phyloP scores from a whole-genome alignment of 805 yeast genomes.

The Nakazawaea anatomiae region DNA sequence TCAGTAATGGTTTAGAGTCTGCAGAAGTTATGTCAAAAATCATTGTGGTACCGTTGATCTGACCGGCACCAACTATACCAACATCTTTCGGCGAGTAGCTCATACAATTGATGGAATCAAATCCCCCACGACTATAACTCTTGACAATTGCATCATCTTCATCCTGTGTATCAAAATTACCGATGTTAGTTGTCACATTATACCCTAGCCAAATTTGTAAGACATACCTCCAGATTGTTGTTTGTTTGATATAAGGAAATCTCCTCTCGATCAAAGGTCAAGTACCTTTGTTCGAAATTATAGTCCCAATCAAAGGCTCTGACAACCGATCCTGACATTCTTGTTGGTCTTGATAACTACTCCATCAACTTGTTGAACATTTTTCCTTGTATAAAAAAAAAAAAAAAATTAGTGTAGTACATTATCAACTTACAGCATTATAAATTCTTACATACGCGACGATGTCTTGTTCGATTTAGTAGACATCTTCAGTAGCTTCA shows the following conservation, averaged over 20 bases:
- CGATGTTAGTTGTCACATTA: neutral
- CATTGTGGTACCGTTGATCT: conserved; percentile 59
- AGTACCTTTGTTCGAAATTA: conserved; percentile 49
- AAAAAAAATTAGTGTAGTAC: neutral
- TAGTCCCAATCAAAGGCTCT: conserved; percentile 56
- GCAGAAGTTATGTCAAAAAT: conserved; percentile 51
- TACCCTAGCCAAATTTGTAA: neutral
- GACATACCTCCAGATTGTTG: conserved; percentile 21
- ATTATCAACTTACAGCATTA: no score
- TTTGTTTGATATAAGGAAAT: conserved; percentile 59
- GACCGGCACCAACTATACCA: conserved; percentile 72
- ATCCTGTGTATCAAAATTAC: conserved; percentile 11
- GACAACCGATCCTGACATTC: conserved; percentile 55
- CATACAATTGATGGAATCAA: conserved; percentile 61
- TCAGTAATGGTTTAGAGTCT: conserved; percentile 28
- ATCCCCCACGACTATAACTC: conserved; percentile 51
- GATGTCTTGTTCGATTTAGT: neutral
- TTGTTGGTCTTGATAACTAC: neutral
- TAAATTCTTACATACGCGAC: no score
- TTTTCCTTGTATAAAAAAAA: neutral
- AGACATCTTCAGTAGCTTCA: conserved; percentile 1
- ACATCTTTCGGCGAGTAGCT: conserved; percentile 49
- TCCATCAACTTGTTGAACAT: neutral
- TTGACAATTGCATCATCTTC: conserved; percentile 49
- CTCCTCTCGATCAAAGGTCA: conserved; percentile 77